phyloP scores from a whole-genome alignment of 1,284 basidiomycete genomes.

The Marasmius oreades region DNA sequence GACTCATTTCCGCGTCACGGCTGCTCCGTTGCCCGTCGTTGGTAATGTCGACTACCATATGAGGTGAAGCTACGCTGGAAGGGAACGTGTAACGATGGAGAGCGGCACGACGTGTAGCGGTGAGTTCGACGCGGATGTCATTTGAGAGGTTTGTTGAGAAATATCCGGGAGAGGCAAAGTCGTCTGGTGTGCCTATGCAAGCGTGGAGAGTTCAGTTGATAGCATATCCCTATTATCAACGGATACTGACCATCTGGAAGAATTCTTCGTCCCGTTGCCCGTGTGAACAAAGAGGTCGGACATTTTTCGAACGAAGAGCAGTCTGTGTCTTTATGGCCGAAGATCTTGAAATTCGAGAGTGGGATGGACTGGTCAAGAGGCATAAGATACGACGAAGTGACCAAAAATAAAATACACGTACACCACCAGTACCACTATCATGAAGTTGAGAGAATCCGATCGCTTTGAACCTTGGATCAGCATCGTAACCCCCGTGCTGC shows the following conservation, averaged over 20 bases:
- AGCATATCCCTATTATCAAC: neutral
- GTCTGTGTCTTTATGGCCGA: conserved; percentile 46
- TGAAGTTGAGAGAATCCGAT: conserved; percentile 64
- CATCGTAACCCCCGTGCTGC: conserved; percentile 63
- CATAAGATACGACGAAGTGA: neutral
- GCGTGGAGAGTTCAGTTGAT: neutral
- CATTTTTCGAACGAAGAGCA: conserved; percentile 52
- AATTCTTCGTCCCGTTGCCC: conserved; percentile 43
- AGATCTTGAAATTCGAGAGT: conserved; percentile 61
- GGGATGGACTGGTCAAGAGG: conserved; percentile 42
- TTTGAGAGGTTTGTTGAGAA: conserved; percentile 59
- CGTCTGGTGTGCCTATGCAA: conserved; percentile 48
- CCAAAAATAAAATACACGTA: conserved; percentile 22
- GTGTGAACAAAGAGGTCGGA: conserved; percentile 37
- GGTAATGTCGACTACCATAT: conserved; percentile 53
- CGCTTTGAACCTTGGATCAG: conserved; percentile 44
- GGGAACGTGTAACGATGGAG: conserved; percentile 54
- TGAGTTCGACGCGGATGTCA: conserved; percentile 55
- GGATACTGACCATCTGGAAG: conserved; percentile 37
- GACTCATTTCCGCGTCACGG: conserved; percentile 39
- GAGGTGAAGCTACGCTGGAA: conserved; percentile 35
- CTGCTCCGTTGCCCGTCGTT: conserved; percentile 54
- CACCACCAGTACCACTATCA: conserved; percentile 59
- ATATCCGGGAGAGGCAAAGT: conserved; percentile 59
- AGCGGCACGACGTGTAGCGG: conserved; percentile 51